Evolutionary conservation across 2,329 filamentous ascomycete species (phyloP).

Genomic region (Coccinonectria pachysandricola): DNA sequence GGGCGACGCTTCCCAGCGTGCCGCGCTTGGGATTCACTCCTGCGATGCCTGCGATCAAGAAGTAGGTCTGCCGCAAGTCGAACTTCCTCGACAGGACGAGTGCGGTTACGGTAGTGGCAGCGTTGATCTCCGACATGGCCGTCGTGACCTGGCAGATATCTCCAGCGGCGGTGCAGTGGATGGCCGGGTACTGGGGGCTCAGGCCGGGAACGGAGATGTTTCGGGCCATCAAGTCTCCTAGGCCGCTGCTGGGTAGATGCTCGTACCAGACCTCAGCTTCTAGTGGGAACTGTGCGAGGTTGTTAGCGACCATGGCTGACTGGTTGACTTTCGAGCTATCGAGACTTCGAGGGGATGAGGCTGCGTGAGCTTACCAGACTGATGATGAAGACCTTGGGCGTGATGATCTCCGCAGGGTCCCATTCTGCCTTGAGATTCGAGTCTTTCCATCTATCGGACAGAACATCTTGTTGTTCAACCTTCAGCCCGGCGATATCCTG

Average conservation of each 20-base stretch:
- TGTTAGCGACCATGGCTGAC: neutral
- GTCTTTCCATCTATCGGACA: neutral
- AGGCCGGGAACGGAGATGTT: slow-evolving; percentile 4
- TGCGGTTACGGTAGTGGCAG: slow-evolving; percentile 5
- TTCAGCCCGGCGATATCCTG: too few relatives aligned
- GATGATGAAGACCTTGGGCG: slow-evolving; percentile 5
- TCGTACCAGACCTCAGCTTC: slow-evolving; percentile 5
- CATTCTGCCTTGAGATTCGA: too few relatives aligned
- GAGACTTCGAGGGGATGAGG: neutral
- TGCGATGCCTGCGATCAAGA: slow-evolving; percentile 8
- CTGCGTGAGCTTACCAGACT: slow-evolving; percentile 3
- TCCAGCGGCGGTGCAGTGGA: slow-evolving; percentile 5
- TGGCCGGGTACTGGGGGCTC: slow-evolving; percentile 4
- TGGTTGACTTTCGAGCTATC: neutral
- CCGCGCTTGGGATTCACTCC: slow-evolving; percentile 8
- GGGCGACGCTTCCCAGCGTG: slow-evolving; percentile 7
- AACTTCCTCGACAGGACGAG: slow-evolving; percentile 4
- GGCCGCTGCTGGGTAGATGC: slow-evolving; percentile 4
- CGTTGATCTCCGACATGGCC: slow-evolving; percentile 9
- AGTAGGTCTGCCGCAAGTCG: slow-evolving; percentile 8
- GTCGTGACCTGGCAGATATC: slow-evolving; percentile 7
- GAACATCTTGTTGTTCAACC: neutral
- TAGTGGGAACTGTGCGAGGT: slow-evolving; percentile 1
- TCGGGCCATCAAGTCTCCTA: slow-evolving; percentile 5
- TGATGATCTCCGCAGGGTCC: neutral